Percentiles rank a stretch among this genome's conserved stretches.
phyloP scores from a whole-genome alignment of 768 basidiomycete species.

The Lactifluus rugatus region DNA sequence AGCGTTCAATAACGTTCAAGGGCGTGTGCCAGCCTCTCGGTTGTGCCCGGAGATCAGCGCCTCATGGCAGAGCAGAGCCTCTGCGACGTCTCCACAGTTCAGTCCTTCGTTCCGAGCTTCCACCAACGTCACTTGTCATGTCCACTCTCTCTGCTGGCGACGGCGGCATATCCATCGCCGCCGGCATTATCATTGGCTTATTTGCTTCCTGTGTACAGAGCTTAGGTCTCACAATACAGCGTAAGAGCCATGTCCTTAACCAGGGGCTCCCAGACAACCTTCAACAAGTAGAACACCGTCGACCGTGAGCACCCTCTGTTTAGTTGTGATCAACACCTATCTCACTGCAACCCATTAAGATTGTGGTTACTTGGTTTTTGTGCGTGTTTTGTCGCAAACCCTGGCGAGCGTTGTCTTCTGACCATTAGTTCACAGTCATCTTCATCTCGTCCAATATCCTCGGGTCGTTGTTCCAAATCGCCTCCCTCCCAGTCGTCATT shows the following conservation, averaged over 20 bases:
- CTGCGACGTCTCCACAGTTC: neutral
- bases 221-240: conserved; percentile 83
- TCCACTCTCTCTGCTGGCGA: conserved; percentile 19
- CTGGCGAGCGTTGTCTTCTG: conserved; percentile 1
- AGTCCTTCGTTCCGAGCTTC: neutral
- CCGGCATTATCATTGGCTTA: conserved; percentile 50
- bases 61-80: neutral
- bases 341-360: conserved; percentile 29
- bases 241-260: conserved; percentile 86
- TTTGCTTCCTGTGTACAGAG: conserved; percentile 84
- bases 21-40: too few relatives aligned
- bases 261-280: conserved; percentile 55
- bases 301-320: conserved; percentile 50
- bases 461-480: conserved; percentile 86
- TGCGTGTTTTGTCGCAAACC: conserved; percentile 22
- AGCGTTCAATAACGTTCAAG: neutral
- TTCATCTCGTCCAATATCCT: conserved; percentile 85
- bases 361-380: conserved; percentile 83
- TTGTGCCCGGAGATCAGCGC: neutral
- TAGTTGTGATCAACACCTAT: conserved; percentile 4
- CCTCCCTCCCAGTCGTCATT: conserved; percentile 88
- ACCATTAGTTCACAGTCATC: conserved; percentile 32
- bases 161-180: conserved; percentile 31
- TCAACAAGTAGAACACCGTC: conserved; percentile 60
- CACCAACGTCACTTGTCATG: conserved; percentile 16